Percentiles rank a stretch among this genome's conserved stretches.
Evolutionary conservation across 176 grass and related monocot species (phyloP).

Genomic region (Bonia amplexicaulis): DNA sequence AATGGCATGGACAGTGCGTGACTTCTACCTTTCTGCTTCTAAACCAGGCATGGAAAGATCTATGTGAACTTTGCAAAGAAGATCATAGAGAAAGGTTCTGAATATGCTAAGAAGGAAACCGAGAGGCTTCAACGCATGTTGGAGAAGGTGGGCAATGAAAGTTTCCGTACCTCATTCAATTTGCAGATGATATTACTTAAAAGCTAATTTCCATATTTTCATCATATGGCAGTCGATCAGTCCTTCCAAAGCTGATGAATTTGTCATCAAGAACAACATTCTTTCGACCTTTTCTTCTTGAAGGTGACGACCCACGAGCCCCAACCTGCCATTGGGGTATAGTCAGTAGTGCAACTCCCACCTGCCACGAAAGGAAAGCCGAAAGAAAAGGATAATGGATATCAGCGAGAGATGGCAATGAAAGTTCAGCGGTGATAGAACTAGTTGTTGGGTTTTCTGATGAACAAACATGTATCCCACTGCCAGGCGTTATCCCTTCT

Average conservation of each 20-base stretch:
- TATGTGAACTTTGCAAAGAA: conserved; percentile 83
- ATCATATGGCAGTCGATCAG: conserved; percentile 59
- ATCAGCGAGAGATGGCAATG: conserved; percentile 2
- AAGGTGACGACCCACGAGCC: background rate
- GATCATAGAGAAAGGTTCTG: conserved; percentile 57
- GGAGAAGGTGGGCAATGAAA: conserved; percentile 58
- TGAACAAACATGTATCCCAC: conserved; percentile 16
- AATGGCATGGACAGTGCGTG: background rate
- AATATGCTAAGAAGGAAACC: conserved; percentile 79
- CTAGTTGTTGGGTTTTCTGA: background rate
- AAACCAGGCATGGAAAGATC: conserved; percentile 71
- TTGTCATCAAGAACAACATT: conserved; percentile 97
- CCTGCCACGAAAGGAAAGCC: background rate
- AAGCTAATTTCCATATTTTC: conserved; percentile 25
- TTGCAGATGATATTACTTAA: background rate
- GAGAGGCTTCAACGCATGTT: conserved; percentile 81
- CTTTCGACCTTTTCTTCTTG: conserved; percentile 71
- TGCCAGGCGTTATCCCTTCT: background rate
- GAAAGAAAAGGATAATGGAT: background rate
- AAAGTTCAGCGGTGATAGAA: conserved; percentile 12
- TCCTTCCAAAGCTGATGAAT: conserved; percentile 80
- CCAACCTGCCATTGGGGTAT: background rate
- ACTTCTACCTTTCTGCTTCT: background rate
- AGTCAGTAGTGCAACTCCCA: background rate
- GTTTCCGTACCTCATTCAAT: background rate